phyloP scores from a whole-genome alignment of 257 asterid genomes.

The Nicotiana tabacum region DNA sequence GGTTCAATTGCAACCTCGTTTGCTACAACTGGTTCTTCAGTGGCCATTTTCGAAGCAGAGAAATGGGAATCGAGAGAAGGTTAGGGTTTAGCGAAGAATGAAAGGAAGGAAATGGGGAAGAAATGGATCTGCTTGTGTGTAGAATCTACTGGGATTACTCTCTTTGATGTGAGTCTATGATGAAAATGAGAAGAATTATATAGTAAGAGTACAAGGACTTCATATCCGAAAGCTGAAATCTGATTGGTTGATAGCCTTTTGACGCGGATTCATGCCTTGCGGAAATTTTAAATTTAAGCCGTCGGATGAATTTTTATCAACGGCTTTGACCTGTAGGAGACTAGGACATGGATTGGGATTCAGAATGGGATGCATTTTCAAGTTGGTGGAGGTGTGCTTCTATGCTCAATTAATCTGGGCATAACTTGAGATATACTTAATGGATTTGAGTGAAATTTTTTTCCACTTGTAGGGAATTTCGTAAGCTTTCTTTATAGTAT shows the following conservation, averaged over 20 bases:
- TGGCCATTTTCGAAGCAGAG: constrained; percentile 24
- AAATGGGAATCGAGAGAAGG: constrained; percentile 14
- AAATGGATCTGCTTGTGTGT: neutral
- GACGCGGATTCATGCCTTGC: constrained; percentile 54
- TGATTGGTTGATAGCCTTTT: constrained; percentile 50
- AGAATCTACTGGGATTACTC: neutral
- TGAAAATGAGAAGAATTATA: constrained; percentile 44
- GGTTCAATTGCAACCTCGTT: constrained; percentile 23
- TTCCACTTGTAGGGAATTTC: constrained; percentile 39
- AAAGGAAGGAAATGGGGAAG: neutral
- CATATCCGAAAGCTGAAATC: constrained; percentile 27
- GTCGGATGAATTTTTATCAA: constrained; percentile 56
- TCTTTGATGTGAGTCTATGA: neutral
- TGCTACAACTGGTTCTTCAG: constrained; percentile 43
- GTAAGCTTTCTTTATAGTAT: constrained; percentile 31
- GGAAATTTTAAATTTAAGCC: constrained; percentile 51
- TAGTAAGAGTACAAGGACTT: constrained; percentile 25
- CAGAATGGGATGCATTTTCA: constrained; percentile 21
- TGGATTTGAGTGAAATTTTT: constrained; percentile 24
- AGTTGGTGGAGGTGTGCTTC: constrained; percentile 54
- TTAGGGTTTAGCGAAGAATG: constrained; percentile 17
- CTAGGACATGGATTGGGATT: constrained; percentile 34
- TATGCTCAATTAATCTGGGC: constrained; percentile 29
- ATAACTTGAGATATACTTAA: constrained; percentile 28
- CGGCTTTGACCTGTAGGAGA: constrained; percentile 31